These are phyloP conservation scores for Acanthamoeba castellanii DNA, from an alignment of 208 protist species.

Conservation along the genomic window DNA sequence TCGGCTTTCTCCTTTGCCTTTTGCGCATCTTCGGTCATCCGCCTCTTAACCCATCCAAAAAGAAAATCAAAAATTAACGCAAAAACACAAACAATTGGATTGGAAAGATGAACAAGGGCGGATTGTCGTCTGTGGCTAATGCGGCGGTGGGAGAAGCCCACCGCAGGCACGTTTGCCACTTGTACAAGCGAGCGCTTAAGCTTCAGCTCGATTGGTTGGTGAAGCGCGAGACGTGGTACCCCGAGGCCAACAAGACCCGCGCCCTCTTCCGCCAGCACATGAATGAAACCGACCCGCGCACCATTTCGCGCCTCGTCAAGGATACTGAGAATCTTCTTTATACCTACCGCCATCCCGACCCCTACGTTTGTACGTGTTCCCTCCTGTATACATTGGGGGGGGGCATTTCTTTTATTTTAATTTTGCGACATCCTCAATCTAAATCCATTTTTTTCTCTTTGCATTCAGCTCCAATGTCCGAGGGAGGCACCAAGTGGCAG, in stretches of 20 bases:
- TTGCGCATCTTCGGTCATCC: neutral
- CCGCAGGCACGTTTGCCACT: constrained; percentile 8
- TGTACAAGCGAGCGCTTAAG: constrained; percentile 11
- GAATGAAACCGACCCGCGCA: constrained; percentile 34
- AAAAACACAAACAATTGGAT: neutral
- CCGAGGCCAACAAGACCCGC: constrained; percentile 2
- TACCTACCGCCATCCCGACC: constrained; percentile 22
- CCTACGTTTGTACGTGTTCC: constrained; percentile 16
- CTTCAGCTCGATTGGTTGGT: constrained; percentile 34
- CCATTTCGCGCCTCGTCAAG: constrained; percentile 11
- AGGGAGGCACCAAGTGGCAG: constrained; percentile 56
- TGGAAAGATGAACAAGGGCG: constrained; percentile 5
- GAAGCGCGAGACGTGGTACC: constrained; percentile 4
- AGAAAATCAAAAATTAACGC: neutral
- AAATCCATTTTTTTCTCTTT: neutral
- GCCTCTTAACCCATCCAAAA: neutral
- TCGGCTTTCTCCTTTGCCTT: neutral
- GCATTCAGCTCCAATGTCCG: neutral
- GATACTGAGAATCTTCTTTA: constrained; percentile 25
- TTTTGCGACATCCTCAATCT: neutral
- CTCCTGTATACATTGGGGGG: neutral
- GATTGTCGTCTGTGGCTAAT: neutral
- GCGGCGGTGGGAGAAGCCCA: neutral
- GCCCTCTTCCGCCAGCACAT: constrained; percentile 54
- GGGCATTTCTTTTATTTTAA: neutral